Percentiles rank a stretch among this genome's conserved stretches.
Evolutionary conservation across 2,329 filamentous ascomycete genomes (phyloP).

Genomic region (Chrysoporthe cubensis): DNA sequence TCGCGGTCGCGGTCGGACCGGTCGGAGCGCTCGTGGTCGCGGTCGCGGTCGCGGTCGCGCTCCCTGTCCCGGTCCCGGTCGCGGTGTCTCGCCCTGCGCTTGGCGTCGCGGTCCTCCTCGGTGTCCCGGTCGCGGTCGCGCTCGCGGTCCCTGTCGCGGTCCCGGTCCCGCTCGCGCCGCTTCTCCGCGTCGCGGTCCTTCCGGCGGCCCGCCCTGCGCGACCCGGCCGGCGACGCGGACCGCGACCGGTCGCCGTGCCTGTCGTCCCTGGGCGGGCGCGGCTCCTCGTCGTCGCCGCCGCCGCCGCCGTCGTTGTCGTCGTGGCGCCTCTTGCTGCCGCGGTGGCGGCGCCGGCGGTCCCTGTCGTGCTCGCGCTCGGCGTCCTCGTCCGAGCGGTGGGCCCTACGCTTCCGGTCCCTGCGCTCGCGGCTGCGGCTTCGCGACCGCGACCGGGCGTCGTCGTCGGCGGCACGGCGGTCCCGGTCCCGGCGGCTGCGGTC

Average conservation of each 20-base stretch:
- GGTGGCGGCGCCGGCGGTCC: conserved; percentile 25
- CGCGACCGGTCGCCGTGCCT: conserved; percentile 29
- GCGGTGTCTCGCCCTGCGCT: conserved; percentile 2
- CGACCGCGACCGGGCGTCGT: conserved; percentile 16
- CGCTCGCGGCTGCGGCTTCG: conserved; percentile 27
- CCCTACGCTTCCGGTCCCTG: conserved; percentile 28
- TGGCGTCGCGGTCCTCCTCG: conserved; percentile 27
- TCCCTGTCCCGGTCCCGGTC: conserved; percentile 33
- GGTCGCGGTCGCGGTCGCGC: conserved; percentile 41
- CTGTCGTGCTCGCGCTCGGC: conserved; percentile 28
- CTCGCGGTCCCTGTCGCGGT: conserved; percentile 35
- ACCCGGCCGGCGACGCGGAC: conserved; percentile 31
- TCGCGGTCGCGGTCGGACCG: conserved; percentile 43
- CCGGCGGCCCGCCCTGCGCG: conserved; percentile 28
- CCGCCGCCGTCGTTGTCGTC: conserved; percentile 25
- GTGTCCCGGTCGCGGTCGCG: conserved; percentile 28
- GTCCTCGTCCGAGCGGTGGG: conserved; percentile 26
- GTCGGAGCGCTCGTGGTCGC: conserved; percentile 33
- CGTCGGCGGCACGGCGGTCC: conserved; percentile 11
- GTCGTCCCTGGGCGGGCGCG: conserved; percentile 27
- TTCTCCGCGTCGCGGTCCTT: conserved; percentile 32
- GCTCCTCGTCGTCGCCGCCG: conserved; percentile 24
- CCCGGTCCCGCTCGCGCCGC: conserved; percentile 33
- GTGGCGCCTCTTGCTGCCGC: conserved; percentile 28
- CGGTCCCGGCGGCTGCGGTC: conserved; percentile 25